Evolutionary conservation across 2,329 filamentous ascomycete species (phyloP), one percentile per base, ranked within the genome.

Genomic region (Ophiocordyceps camponoti-saundersi): DNA sequence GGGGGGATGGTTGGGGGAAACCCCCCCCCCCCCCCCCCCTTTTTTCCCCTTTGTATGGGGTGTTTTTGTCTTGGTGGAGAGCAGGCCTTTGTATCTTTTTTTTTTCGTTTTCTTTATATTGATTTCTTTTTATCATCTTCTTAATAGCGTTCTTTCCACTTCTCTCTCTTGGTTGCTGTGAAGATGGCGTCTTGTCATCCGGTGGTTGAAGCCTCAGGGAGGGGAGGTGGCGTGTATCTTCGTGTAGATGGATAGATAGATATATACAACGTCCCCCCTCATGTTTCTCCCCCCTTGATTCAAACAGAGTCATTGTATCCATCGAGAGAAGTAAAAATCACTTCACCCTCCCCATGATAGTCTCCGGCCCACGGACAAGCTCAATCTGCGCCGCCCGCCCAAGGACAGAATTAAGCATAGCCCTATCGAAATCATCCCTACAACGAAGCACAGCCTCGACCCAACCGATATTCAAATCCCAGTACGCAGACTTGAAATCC

Each of bases 401-500:
- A 71, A 96, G 96, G 44, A 96, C 82, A 18, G 79, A 75, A 59
- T 87, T 92, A 52, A 96, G 64, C 85, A 96, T 87, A 50, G 77
- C 75, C 54, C 90, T 73, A 63, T 96, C 92, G 65, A 94, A 96
- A 67, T 98, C 92, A 63, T 98, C 92, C 54, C 93, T 73, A 2
- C 80, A 73, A 53, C 89, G 75, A 52, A 98, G 61, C 44, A 95
- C 90, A 7, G 85, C 83, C 70, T 98, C 93, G 8, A 98, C 88
- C 92, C 92, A 98, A 43, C 80, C 82, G 49, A 96, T 80, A 62
- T 93, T 87, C 60, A 96, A 69, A 65, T 98, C 92, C 85, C 90
- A 95, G 63, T 95, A 95, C 43, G 77, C 73, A 39, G 66, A 69
- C 71, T 95, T 96, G 68, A 98, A 90, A 6, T 70, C 68, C 55